Percentiles rank a stretch among this genome's conserved stretches.
Evolutionary conservation across 2,329 filamentous ascomycete genomes (phyloP).

Genomic region (Fusarium nisikadoi): DNA sequence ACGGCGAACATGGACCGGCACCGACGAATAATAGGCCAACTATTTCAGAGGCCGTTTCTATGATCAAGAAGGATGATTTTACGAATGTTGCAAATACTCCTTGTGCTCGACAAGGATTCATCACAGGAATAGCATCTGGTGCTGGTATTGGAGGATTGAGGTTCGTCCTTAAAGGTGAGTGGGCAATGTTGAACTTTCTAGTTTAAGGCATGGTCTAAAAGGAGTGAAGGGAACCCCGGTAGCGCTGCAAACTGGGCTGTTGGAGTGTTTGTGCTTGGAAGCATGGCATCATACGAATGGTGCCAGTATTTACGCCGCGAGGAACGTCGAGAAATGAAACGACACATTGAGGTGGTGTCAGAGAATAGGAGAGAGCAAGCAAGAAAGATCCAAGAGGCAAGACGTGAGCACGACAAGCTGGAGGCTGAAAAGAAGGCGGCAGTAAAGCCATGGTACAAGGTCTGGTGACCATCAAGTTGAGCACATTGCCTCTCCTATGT

Average conservation of each 20-base stretch:
- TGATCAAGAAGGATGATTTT: constrained; percentile 76
- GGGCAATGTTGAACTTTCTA: neutral
- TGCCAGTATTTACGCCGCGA: constrained; percentile 79
- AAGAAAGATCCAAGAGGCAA: constrained; percentile 57
- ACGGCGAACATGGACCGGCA: constrained; percentile 33
- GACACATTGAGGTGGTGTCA: constrained; percentile 75
- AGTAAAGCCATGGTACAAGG: constrained; percentile 64
- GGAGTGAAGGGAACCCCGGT: constrained; percentile 45
- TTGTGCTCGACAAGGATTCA: constrained; percentile 83
- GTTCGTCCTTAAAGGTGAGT: constrained; percentile 78
- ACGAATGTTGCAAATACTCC: constrained; percentile 79
- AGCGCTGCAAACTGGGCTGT: constrained; percentile 87
- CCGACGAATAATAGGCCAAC: constrained; percentile 49
- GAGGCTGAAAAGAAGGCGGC: constrained; percentile 50
- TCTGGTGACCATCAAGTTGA: constrained; percentile 57
- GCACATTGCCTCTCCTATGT: constrained; percentile 21
- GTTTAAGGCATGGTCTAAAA: constrained; percentile 18
- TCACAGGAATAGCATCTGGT: constrained; percentile 85
- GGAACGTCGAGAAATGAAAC: constrained; percentile 85
- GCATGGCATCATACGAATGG: constrained; percentile 82
- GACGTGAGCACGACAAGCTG: constrained; percentile 46
- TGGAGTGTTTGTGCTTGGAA: constrained; percentile 75
- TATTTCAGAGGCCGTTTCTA: constrained; percentile 70
- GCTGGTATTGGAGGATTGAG: constrained; percentile 79
- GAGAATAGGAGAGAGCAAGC: constrained; percentile 63